Percentiles rank a stretch among this genome's conserved stretches.
phyloP scores from a whole-genome alignment of 225 moss, liverwort and hornwort species.

The Lunularia cruciata region DNA sequence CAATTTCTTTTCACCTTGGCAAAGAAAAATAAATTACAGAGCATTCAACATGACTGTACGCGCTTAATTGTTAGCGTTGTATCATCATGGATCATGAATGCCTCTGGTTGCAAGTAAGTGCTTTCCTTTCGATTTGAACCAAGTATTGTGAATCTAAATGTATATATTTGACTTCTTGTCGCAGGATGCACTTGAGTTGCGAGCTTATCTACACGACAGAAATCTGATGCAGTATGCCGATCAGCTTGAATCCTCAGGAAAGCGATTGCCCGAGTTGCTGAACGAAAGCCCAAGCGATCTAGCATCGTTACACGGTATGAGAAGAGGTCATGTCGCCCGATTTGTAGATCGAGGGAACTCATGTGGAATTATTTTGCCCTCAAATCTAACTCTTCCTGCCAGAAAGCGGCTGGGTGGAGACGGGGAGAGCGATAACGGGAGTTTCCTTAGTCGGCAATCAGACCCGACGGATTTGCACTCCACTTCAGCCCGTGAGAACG shows the following conservation, averaged over 20 bases:
- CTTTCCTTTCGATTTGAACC: neutral
- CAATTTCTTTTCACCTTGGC: too few species aligned
- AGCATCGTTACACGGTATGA: slow-evolving; percentile 62
- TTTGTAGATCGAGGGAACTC: slow-evolving; percentile 68
- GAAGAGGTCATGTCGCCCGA: slow-evolving; percentile 81
- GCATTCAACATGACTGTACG: too few species aligned
- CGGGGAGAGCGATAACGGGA: slow-evolving; percentile 25
- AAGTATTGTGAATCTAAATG: neutral
- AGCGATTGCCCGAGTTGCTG: slow-evolving; percentile 64
- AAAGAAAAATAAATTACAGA: too few species aligned
- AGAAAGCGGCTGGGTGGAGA: slow-evolving; percentile 51
- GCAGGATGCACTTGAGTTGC: slow-evolving; percentile 81
- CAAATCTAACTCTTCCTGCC: slow-evolving; percentile 55
- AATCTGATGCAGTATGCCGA: slow-evolving; percentile 83
- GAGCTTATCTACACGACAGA: slow-evolving; percentile 78
- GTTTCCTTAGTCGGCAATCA: slow-evolving; percentile 6
- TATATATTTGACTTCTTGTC: neutral
- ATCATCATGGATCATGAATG: too few species aligned
- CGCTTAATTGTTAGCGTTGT: too few species aligned
- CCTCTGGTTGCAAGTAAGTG: too few species aligned
- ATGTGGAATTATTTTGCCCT: slow-evolving; percentile 61
- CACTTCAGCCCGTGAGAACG: too few species aligned
- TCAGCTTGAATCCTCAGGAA: slow-evolving; percentile 62
- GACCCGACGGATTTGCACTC: neutral
- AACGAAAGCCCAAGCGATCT: slow-evolving; percentile 49